Evolutionary conservation across 257 asterid genomes (phyloP), one percentile per base, ranked within the genome.

Genomic region (Paraleonurus japonicus): DNA sequence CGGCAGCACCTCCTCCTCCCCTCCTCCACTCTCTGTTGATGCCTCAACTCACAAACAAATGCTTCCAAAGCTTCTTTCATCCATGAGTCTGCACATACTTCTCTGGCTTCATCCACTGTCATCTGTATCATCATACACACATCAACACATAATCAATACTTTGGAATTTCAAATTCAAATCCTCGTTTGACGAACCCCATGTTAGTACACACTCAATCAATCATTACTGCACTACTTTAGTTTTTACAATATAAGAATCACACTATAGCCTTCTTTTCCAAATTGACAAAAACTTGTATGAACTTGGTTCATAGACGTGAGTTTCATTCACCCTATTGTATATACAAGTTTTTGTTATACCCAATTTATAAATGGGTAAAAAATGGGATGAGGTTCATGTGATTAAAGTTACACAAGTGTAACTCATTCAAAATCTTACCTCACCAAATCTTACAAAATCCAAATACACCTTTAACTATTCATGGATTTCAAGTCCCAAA

Each of bases 1-100:
- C 54, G 22, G 54, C 22, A 16, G 2, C 57, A 23, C 77, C 84
- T 7, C 82, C 84, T 4, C 65, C 37, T 73, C 85, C 23, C 85
- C 43, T 57, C 72, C 27, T 66, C 83, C 30, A 5, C 78, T 48
- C 55, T 61, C 59, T 70, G 76, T 17, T 53, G 61, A 15, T 61
- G 71, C 5, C 68, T 74, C 41, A 81, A 68, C 63, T 74, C 84
- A 64, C 73, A 12, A 11, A 88, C 82, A 20, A 91, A 85, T 4
- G 67, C 73, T 47, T 92, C 94, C 64, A 92, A 78, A 19, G 98
- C 98, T 70, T 90, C 92, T 62, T 82, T 92, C 98, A 92, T 92
- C 98, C 98, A 92, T 0, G 78, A 60, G 67, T 85, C 88, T 0
- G 81, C 65, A 37, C 98, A 92, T 24, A 53, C 78, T 73, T 82